Conservation (phyloP, 2,329 filamentous ascomycete genomes). For the Pestalotiopsis sp. region DNA sequence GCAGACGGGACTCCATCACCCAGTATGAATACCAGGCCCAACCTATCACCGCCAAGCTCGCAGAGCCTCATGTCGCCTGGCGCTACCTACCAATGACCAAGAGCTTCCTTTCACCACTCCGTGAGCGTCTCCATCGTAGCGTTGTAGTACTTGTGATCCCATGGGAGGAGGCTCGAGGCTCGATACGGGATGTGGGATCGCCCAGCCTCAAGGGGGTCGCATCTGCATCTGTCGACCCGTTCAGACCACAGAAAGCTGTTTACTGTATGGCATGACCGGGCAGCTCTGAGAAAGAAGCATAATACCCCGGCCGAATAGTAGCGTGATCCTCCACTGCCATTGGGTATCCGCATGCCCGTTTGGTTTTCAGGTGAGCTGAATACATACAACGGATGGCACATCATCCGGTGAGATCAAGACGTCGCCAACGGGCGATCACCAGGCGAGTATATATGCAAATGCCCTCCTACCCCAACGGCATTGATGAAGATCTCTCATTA, state of each 20-base stretch:
- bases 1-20: neutral
- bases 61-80: neutral
- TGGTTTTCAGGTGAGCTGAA: neutral
- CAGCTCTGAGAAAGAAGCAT: neutral
- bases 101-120: neutral
- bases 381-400: constrained; percentile 8
- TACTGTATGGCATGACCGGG: neutral
- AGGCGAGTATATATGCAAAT: constrained; percentile 9
- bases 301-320: neutral
- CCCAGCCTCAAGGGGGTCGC: neutral
- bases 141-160: neutral
- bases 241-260: neutral
- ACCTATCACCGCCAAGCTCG: neutral
- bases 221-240: neutral
- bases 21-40: neutral
- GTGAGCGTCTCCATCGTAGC: neutral
- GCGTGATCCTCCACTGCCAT: neutral
- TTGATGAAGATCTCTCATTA: constrained; percentile 6
- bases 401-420: constrained; percentile 12
- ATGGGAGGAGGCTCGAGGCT: neutral
- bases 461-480: neutral
- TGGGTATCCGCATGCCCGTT: neutral
- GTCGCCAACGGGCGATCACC: neutral
- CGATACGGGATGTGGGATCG: neutral
- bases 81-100: too few relatives aligned